Base-by-base conservation (phyloP, 2,329 filamentous ascomycete genomes). In the Colletotrichum navitas region DNA sequence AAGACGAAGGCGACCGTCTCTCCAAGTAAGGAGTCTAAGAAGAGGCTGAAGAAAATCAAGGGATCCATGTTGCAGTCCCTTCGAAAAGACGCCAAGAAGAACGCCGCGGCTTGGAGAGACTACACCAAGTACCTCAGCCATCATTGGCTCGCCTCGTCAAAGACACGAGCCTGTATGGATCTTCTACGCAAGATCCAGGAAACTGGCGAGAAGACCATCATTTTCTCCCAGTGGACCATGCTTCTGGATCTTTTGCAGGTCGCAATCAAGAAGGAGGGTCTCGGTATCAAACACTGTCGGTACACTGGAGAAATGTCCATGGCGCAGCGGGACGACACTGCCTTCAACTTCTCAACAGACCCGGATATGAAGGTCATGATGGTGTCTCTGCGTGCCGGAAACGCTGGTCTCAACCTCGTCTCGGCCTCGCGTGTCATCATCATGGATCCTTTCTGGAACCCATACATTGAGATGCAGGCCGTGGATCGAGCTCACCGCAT, bases 371-470 rank as follows among this genome's bases (percentile, higher is more conserved):
- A 87, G 73, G 86, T 95, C 78, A 93, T 96, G 87, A 85, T 96
- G 3, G 89, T 95, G 2, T 94, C 92, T 1, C 85, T 95, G 60
- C 94, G 93, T 76, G 93, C 93, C 1, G 93, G 93, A 43, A 95
- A 95, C 76, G 91, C 94, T 0, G 95, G 95, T 1, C 87, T 98
- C 56, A 98, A 98, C 77, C 86, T 98, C 29, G 93, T 92, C 49
- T 89, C 90, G 24, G 95, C 94, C 0, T 94, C 91, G 1, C 92
- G 94, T 74, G 93, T 97, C 75, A 94, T 98, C 80, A 93, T 97
- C 74, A 90, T 97, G 78, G 94, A 97, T 78, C 94, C 94, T 0
- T 97, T 97, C 83, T 97, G 94, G 94, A 98, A 97, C 74, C 95
- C 94, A 0, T 97, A 92, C 78, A 92, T 97, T 60, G 95, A 97